Evolutionary conservation across 192 early-diverging fungal species (phyloP).

Genomic region (Podila clonocystis): DNA sequence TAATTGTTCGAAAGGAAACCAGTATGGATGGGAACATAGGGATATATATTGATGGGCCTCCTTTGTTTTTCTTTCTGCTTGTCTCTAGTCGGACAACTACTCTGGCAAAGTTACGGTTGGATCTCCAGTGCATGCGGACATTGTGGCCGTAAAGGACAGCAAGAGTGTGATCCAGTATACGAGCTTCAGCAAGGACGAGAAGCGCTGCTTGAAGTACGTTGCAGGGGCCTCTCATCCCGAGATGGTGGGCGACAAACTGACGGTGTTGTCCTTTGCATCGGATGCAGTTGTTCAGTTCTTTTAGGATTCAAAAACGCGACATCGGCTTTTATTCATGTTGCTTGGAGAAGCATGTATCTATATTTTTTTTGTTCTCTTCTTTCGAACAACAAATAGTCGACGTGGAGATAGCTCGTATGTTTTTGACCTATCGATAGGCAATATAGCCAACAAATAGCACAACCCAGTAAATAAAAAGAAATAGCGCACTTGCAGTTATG

Average conservation of each 20-base stretch:
- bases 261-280: neutral
- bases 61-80: neutral
- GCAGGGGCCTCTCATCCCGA: neutral
- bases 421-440: too few species aligned
- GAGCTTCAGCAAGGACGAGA: neutral
- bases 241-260: neutral
- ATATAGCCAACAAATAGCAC: too few species aligned
- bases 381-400: too few species aligned
- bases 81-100: neutral
- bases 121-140: neutral
- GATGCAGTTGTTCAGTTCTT: neutral
- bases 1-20: neutral
- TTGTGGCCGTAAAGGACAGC: neutral
- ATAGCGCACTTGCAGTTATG: too few species aligned
- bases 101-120: neutral
- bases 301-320: neutral
- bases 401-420: too few species aligned
- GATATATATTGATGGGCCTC: too few species aligned
- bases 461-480: too few species aligned
- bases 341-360: too few species aligned
- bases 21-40: neutral
- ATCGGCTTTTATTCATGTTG: neutral
- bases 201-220: neutral
- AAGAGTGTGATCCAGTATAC: conserved; percentile 1
- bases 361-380: too few species aligned